Evolutionary conservation across 257 asterid genomes (phyloP), one percentile per base, ranked within the genome.

Genomic region (Nicotiana benthamiana): DNA sequence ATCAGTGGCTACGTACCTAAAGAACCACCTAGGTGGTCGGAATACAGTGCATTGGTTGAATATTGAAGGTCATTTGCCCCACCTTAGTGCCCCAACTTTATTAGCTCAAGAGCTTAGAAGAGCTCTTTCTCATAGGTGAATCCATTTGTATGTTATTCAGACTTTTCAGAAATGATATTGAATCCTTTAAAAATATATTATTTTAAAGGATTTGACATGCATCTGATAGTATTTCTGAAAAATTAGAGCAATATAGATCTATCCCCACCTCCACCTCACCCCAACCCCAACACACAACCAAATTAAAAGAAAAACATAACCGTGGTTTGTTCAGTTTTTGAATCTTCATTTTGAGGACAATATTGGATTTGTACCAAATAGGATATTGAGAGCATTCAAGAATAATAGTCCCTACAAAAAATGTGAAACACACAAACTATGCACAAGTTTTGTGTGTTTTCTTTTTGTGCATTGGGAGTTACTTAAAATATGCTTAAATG

Each of bases 31-130:
- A 1, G 98, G 98, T 0, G 99, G 97, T n/a, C 81, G 83, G 85
- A 87, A 82, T 90, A 89, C 91, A 43, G 96, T 95, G 81, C 93
- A 87, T 75, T 80, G 86, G 89, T 70, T 95, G 75, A 85, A 90
- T 64, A 80, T 87, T 0, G 97, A 95, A 27, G 99, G 99, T 0
- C 99, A 95, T 48, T 91, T 95, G 4, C 99, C 99, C 27, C 99
- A 95, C 75, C 93, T 93, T 40, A 90, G 94, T 77, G 97, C 97
- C 67, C 99, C 99, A 10, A 86, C 89, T n/a, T 87, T 91, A 81
- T 83, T 95, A 54, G 97, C 94, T 24, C 92, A 84, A 57, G 98
- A 86, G 86, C 93, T 95, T 86, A 90, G 93, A 81, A 90, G 89
- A 26, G 96, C 97, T n/a, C 82, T 88, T 2, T 24, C 87, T 2